Percentiles rank a stretch among this genome's conserved stretches.
These are phyloP conservation scores for Rosa multiflora DNA, from an alignment of 306 rosid species.

Conservation along the genomic window DNA sequence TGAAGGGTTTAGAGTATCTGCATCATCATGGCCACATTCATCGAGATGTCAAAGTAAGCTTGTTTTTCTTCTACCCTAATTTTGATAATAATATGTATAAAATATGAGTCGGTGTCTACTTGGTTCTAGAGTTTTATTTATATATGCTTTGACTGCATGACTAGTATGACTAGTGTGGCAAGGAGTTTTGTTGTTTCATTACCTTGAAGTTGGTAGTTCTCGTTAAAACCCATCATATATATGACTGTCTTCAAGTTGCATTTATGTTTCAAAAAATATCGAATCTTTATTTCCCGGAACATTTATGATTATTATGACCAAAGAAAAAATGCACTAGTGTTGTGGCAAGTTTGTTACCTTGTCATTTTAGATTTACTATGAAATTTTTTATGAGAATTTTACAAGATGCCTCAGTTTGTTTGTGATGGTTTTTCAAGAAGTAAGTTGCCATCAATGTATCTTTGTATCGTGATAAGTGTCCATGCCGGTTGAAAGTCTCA, in stretches of 20 bases:
- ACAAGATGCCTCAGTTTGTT: neutral
- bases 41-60: conserved; percentile 81
- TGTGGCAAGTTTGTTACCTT: neutral
- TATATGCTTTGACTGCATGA: neutral
- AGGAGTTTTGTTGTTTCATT: neutral
- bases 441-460: neutral
- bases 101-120: neutral
- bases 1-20: conserved; percentile 86
- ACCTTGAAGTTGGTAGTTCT: neutral
- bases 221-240: neutral
- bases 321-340: neutral
- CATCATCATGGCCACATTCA: conserved; percentile 94
- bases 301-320: neutral
- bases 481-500: neutral
- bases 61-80: neutral
- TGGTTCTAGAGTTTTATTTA: neutral
- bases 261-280: neutral
- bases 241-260: neutral
- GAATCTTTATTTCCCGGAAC: neutral
- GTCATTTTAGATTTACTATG: neutral
- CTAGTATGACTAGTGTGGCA: neutral
- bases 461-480: neutral
- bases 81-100: neutral
- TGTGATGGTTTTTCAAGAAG: neutral
- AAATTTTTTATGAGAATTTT: neutral